Base-by-base conservation (phyloP, 345 rosid species). In the Populus euphratica region DNA sequence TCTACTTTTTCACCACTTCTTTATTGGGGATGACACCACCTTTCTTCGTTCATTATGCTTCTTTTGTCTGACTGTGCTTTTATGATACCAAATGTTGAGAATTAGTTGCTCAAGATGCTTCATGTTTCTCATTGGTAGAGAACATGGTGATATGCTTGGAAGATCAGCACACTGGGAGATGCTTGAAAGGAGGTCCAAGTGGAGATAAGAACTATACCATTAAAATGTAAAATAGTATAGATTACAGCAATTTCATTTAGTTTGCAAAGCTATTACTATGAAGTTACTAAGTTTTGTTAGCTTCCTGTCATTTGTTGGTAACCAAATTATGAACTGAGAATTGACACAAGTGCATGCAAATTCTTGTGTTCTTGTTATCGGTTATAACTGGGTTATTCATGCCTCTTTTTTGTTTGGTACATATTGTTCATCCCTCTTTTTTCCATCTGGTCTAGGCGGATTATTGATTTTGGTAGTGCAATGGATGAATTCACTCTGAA, bases 391-490 rank as follows among this genome's bases (percentile, higher is more conserved):
- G 56, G 66, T 78, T 56, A 38, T 52, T 82, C 74, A 77, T 73
- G 80, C 54, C 56, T 76, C 73, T 79, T 71, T 81, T 35, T 49
- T 14, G 33, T 33, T 33, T 5, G 14, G 5, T 44, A 13, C 49
- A 44, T 44, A 13, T 44, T 44, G 16, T 44, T 11, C 49, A 44
- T 44, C 80, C 54, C 56, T 76, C 73, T 78, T 69, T 81, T 39
- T 50, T 59, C 69, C 41, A 70, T 77, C 76, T 44, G 49, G 65
- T 76, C 69, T 81, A 94, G 98, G 95, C 95, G 97, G 74, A 83
- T 94, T 83, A 94, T 94, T 79, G 98, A 94, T 87, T 94, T 94
- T 85, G 99, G 99, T 72, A 93, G 98, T 81, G 94, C 97, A 73
- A 83, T 93, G 75, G 93, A 94, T 85, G 97, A 90, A 36, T 94